Percentiles rank a stretch among this genome's conserved stretches.
phyloP scores from a whole-genome alignment of 768 basidiomycete species.

The Floccularia luteovirens region DNA sequence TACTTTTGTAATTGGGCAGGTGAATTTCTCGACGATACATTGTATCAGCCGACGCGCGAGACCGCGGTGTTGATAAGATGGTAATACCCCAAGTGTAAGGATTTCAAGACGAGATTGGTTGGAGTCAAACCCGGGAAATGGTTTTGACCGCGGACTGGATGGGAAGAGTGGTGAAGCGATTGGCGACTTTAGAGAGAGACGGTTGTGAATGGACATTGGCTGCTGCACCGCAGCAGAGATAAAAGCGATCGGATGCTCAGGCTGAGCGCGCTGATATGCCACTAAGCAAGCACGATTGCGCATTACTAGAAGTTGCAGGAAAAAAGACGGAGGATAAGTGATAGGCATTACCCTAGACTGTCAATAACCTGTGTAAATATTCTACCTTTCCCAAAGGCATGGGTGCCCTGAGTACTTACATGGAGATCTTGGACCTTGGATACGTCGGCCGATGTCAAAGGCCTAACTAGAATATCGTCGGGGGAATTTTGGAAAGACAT shows the following conservation, averaged over 20 bases:
- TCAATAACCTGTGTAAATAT: too few relatives aligned
- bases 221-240: conserved; percentile 31
- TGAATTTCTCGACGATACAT: conserved; percentile 19
- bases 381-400: too few relatives aligned
- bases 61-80: conserved; percentile 32
- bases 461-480: conserved; percentile 20
- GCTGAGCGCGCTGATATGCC: conserved; percentile 21
- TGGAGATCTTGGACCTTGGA: conserved; percentile 29
- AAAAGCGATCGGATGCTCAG: conserved; percentile 29
- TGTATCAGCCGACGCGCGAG: conserved; percentile 35
- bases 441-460: conserved; percentile 26
- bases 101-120: conserved; percentile 32
- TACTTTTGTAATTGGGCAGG: conserved; percentile 15
- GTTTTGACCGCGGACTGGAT: conserved; percentile 9
- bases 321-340: conserved; percentile 33
- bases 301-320: conserved; percentile 37
- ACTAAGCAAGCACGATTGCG: conserved; percentile 31
- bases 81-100: conserved; percentile 44
- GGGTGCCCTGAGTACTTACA: conserved; percentile 20
- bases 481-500: neutral
- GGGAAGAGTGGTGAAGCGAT: conserved; percentile 5
- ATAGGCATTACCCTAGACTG: conserved; percentile 31
- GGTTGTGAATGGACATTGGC: conserved; percentile 11
- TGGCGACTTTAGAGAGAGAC: conserved; percentile 8
- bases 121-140: conserved; percentile 9